Evolutionary conservation across 2,329 filamentous ascomycete genomes (phyloP).

Genomic region (Cytospora mali): DNA sequence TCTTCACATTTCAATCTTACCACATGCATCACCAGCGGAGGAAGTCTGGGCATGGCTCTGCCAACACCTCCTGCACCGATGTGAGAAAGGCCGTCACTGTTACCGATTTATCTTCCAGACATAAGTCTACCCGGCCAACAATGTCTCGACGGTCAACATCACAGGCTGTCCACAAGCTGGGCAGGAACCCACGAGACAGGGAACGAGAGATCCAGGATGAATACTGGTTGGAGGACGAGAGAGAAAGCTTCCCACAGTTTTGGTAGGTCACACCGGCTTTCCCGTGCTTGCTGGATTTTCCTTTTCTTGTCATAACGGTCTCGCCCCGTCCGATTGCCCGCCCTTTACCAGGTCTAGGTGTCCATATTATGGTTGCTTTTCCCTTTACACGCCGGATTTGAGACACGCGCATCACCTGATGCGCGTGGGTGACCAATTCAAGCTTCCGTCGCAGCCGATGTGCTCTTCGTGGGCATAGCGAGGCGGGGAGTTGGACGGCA

Average conservation of each 20-base stretch:
- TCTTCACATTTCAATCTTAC: constrained; percentile 13
- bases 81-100: constrained; percentile 53
- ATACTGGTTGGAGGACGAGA: constrained; percentile 53
- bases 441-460: neutral
- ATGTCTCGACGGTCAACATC: constrained; percentile 48
- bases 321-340: neutral
- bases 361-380: constrained; percentile 15
- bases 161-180: constrained; percentile 48
- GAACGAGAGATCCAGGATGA: constrained; percentile 55
- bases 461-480: constrained; percentile 5
- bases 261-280: constrained; percentile 52
- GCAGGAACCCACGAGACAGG: constrained; percentile 53
- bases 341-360: neutral
- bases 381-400: constrained; percentile 30
- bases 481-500: neutral
- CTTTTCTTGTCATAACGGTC: constrained; percentile 26
- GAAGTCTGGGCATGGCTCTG: constrained; percentile 57
- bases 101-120: constrained; percentile 48
- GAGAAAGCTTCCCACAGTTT: constrained; percentile 66
- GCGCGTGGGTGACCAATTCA: constrained; percentile 32
- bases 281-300: constrained; percentile 12
- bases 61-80: constrained; percentile 58
- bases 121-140: constrained; percentile 47
- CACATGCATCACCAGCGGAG: constrained; percentile 60
- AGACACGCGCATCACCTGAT: constrained; percentile 39